Percentiles rank a stretch among this genome's conserved stretches.
Conservation (phyloP, 768 basidiomycete genomes). For the Cystobasidium ongulense region DNA sequence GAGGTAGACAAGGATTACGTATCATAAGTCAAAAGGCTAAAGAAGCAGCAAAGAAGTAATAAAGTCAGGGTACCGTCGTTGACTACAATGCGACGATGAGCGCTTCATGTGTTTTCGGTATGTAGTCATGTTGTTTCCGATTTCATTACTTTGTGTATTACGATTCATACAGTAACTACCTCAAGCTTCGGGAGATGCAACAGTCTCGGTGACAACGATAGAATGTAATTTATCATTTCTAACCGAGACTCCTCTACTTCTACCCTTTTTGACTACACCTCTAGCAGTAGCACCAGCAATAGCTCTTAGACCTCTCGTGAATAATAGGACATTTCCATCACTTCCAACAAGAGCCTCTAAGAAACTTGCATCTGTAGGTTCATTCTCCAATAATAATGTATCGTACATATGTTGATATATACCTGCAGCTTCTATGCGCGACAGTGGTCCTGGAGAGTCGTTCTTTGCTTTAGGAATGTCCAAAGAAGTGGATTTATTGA, state of each 20-base stretch:
- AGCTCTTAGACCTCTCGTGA: constrained; percentile 15
- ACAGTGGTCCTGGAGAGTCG: not conserved
- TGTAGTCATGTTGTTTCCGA: too few species aligned
- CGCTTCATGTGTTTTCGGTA: too few species aligned
- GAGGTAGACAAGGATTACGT: constrained; percentile 25
- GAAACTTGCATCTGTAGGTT: not conserved
- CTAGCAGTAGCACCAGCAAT: constrained; percentile 13
- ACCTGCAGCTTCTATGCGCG: constrained; percentile 18
- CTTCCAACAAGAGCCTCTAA: constrained; percentile 19
- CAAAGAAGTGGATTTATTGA: not conserved
- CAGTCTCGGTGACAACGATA: constrained; percentile 1
- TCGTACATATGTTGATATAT: constrained; percentile 7
- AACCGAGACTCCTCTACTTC: not conserved
- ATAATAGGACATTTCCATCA: constrained; percentile 25
- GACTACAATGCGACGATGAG: too few species aligned
- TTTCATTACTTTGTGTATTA: too few species aligned
- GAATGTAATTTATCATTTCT: constrained; percentile 3
- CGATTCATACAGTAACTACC: too few species aligned
- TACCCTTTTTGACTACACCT: constrained; percentile 26
- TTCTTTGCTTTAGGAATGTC: not conserved
- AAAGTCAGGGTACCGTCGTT: too few species aligned
- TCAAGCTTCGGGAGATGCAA: not conserved
- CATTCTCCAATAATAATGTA: not conserved
- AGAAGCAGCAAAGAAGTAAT: constrained; percentile 16
- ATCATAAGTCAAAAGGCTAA: not conserved